phyloP scores from a whole-genome alignment of 164 flowering plant genomes.

The Kalanchoe fedtschenkoi region DNA sequence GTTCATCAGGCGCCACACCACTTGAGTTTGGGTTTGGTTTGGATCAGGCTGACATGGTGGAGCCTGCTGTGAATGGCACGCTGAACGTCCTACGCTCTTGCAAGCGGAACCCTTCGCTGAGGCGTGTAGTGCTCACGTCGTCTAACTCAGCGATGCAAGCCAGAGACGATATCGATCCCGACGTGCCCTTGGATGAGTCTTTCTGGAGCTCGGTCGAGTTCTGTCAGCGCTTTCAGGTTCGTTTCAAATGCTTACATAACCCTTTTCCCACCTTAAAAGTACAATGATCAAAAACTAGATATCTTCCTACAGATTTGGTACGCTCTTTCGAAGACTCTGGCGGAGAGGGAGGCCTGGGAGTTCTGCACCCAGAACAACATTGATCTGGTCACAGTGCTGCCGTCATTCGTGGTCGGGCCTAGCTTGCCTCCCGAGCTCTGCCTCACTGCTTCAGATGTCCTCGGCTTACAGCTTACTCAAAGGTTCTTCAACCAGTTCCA shows the following conservation, averaged over 20 bases:
- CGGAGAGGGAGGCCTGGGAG: conserved; percentile 86
- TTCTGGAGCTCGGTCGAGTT: conserved; percentile 75
- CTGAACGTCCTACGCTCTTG: conserved; percentile 79
- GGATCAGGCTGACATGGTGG: conserved; percentile 51
- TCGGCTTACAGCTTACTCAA: conserved; percentile 64
- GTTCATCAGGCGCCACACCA: no score
- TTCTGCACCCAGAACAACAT: conserved; percentile 54
- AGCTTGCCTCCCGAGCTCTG: conserved; percentile 54
- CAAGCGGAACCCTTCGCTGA: conserved; percentile 53
- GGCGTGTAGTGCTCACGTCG: conserved; percentile 79
- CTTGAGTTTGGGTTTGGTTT: neutral
- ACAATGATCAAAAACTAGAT: no score
- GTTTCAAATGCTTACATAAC: no score
- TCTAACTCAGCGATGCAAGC: conserved; percentile 64
- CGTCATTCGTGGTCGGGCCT: conserved; percentile 74
- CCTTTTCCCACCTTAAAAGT: no score
- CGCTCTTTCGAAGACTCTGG: conserved; percentile 58
- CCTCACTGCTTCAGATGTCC: conserved; percentile 62
- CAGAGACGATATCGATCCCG: conserved; percentile 51
- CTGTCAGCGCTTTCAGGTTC: conserved; percentile 51
- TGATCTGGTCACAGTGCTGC: conserved; percentile 67
- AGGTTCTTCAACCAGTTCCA: conserved; percentile 50
- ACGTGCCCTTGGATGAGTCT: conserved; percentile 56
- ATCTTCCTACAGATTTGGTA: conserved; percentile 94
- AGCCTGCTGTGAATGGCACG: conserved; percentile 77